A percentile compares a stretch with the other conserved stretches of the same genome.
Evolutionary conservation across 352 stramenopile species (phyloP).

Genomic region (Globisporangium irregulare): DNA sequence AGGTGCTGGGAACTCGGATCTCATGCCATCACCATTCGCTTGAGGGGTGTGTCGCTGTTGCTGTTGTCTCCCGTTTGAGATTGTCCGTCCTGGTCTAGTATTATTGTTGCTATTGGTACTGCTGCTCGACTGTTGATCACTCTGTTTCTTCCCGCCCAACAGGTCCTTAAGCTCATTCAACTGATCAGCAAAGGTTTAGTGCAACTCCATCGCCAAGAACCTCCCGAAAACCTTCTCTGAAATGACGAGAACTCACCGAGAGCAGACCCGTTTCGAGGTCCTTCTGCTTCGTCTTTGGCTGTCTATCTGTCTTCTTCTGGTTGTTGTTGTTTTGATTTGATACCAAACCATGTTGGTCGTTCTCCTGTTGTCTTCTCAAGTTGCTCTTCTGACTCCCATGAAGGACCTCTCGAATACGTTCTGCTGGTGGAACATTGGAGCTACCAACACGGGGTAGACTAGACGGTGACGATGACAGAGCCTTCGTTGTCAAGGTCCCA

Average conservation of each 20-base stretch:
- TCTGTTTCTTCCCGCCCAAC: slow-evolving; percentile 30
- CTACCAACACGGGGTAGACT: slow-evolving; percentile 9
- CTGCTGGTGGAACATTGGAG: slow-evolving; percentile 10
- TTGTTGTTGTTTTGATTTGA: slow-evolving; percentile 4
- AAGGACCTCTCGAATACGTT: slow-evolving; percentile 25
- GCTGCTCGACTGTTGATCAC: neutral
- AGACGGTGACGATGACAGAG: neutral
- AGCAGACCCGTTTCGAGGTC: slow-evolving; percentile 37
- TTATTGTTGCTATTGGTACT: neutral
- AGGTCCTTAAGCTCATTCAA: slow-evolving; percentile 48
- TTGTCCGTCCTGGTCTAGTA: neutral
- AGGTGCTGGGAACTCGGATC: neutral
- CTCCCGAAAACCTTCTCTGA: neutral
- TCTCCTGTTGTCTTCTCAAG: neutral
- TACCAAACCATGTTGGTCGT: neutral
- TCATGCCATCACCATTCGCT: neutral
- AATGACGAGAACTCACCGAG: slow-evolving; percentile 25
- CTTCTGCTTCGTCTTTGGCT: slow-evolving; percentile 11
- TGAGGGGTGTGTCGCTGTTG: neutral
- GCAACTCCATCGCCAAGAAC: neutral
- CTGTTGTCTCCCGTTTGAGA: neutral
- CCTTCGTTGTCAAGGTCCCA: slow-evolving; percentile 18
- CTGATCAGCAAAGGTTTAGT: slow-evolving; percentile 16
- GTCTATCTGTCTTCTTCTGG: neutral
- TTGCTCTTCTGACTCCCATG: slow-evolving; percentile 8